phyloP scores from a whole-genome alignment of 257 asterid genomes.

The Solanum ossicruentum region DNA sequence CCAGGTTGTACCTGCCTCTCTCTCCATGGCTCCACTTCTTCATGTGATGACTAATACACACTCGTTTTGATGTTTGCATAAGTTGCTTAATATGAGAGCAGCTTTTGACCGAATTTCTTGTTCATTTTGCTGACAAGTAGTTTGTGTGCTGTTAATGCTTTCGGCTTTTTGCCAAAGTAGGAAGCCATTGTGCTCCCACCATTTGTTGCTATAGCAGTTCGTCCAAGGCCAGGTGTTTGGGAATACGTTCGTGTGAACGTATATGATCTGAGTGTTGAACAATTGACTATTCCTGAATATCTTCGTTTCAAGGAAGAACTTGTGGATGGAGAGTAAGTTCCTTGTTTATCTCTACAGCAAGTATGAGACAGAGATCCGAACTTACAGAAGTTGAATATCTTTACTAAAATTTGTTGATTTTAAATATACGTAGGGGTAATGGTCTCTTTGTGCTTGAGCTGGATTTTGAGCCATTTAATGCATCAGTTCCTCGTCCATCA shows the following conservation, averaged over 20 bases:
- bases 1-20: not conserved
- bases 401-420: not conserved
- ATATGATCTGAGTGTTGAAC: conserved; percentile 73
- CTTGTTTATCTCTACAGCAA: not conserved
- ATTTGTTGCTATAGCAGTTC: conserved; percentile 82
- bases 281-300: conserved; percentile 76
- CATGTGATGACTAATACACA: not conserved
- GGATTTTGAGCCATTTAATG: conserved; percentile 97
- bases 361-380: not conserved
- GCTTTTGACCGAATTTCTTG: not conserved
- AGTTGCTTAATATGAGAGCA: not conserved
- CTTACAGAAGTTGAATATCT: not conserved
- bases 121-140: not conserved
- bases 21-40: not conserved
- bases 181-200: conserved; percentile 96
- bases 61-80: not conserved
- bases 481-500: conserved; percentile 79
- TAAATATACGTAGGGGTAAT: conserved; percentile 27
- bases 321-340: conserved; percentile 79
- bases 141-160: not conserved
- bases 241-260: conserved; percentile 91
- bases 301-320: conserved; percentile 76
- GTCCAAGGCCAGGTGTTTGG: conserved; percentile 99
- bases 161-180: conserved; percentile 21
- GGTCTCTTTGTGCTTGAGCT: conserved; percentile 69